Base-by-base conservation (phyloP, 495 filamentous ascomycete species). In the Aspergillus bridgeri region DNA sequence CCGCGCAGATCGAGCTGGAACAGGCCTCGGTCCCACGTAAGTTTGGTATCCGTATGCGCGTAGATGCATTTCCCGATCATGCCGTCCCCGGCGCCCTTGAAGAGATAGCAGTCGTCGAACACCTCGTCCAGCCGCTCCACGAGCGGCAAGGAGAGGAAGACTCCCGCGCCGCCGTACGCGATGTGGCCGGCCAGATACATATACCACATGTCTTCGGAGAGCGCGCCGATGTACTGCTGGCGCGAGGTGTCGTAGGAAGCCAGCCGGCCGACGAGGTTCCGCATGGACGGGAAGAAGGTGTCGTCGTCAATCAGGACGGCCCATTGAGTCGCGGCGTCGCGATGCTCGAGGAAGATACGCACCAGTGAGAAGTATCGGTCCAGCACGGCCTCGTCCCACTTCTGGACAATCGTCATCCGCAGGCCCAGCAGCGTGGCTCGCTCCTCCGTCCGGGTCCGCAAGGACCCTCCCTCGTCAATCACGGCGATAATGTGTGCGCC, bases 241-340 rank as follows among this genome's bases (percentile, higher is more conserved):
- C 75, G 64, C 5, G 60, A 67, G 23, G 78, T 58, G 54, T 85
- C 75, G 62, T 82, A 82, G 21, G 62, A 52, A 7, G 46, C 59
- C 2, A 87, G 63, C 27, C 70, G 77, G 4, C 72, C 53, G 3
- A 81, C 67, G 2, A 87, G 68, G 22, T 69, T 69, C 19, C 60
- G 58, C 69, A 85, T 75, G 25, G 76, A 81, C 0, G 79, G 75
- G 69, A 86, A 84, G 65, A 87, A 87, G 5, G 87, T 89, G 65
- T 89, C 87, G 69, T 89, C 87, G 69, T 89, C 86, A 21, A 89
- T 76, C 70, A 82, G 19, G 74, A 73, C 85, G 81, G 87, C 48
- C 74, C 66, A 17, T 79, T 86, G 4, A 68, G 59, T 20, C 70
- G 67, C 9, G 67, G 71, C 19, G 71, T 67, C 59, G 38, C 52